Evolutionary conservation across 345 rosid species (phyloP).

Genomic region (Balakata baccata): DNA sequence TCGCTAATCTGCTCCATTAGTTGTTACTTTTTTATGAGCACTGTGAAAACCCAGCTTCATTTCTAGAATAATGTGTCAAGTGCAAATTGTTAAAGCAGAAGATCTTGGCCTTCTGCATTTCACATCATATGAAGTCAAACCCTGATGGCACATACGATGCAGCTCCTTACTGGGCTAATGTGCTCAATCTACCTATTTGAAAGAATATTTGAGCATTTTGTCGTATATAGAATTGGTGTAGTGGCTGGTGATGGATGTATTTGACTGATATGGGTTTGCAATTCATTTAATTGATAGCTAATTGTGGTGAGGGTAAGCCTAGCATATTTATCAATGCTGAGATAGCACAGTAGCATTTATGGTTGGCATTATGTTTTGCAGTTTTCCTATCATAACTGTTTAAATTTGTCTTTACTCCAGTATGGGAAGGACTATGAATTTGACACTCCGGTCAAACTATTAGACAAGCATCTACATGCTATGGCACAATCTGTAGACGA

Average conservation of each 20-base stretch:
- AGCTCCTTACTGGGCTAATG: too few species aligned
- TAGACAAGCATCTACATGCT: conserved; percentile 82
- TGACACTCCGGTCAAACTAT: conserved; percentile 89
- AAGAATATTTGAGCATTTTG: neutral
- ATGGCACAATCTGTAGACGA: conserved; percentile 83
- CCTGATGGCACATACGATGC: neutral
- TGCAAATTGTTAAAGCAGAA: neutral
- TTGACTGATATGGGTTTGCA: neutral
- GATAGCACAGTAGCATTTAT: neutral
- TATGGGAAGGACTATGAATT: conserved; percentile 94
- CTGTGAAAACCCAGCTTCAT: neutral
- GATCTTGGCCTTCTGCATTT: neutral
- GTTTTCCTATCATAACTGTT: neutral
- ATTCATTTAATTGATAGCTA: neutral
- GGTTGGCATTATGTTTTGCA: neutral
- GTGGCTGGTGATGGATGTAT: neutral
- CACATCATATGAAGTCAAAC: neutral
- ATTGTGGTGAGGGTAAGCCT: neutral
- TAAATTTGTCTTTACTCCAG: conserved; percentile 35
- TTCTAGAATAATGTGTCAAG: neutral
- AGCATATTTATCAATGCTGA: neutral
- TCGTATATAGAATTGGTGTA: too few species aligned
- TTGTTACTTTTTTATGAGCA: neutral
- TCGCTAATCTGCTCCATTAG: neutral
- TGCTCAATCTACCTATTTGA: neutral